Base-by-base conservation (phyloP, 148 eudicot species). In the Cornus suecica region DNA sequence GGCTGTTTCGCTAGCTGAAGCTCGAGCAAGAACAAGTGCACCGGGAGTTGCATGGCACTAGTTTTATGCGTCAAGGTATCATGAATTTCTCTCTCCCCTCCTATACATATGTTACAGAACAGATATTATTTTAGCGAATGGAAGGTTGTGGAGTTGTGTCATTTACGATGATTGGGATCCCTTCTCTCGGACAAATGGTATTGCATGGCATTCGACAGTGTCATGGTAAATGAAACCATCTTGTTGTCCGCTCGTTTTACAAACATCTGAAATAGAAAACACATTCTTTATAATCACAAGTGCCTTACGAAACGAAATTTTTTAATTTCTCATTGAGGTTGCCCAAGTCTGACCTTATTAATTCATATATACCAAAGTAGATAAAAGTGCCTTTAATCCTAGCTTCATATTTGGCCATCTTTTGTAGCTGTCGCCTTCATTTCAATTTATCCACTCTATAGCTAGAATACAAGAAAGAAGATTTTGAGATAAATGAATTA, bases 1-100 rank as follows among this genome's bases (percentile, higher is more conserved):
- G 99, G 97, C 99, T 15, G 93, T 91, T 77, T 95, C 99, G 2
- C 74, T 95, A 34, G 97, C 99, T 6, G 99, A 95, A 77, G 94
- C 97, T 48, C 91, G 85, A 56, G 80, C 93, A 10, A 81, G 92
- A 85, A 83, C 85, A 6, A 83, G 73, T 29, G 75, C 87, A 11
- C 94, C 88, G 15, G 93, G 91, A 62, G 89, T 86, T 70, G 86
- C 94, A 13, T 92, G 99, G 99, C 89, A 88, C 69, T 94, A 87
- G 82, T 69, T 78, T 27, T 37, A 52, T 28, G 67, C 26, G 48
- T n/a, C 25, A 67, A 32, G 70, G 76, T 74, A 71, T 22, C 31
- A 65, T 34, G 72, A 52, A 26, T 32, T 45, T 62, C 51, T 23
- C 45, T 61, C 70, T 78, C 77, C 74, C 7, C 66, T 34, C 61